Evolutionary conservation across 306 rosid genomes (phyloP), one percentile per base, ranked within the genome.

Genomic region (Neltuma alba): DNA sequence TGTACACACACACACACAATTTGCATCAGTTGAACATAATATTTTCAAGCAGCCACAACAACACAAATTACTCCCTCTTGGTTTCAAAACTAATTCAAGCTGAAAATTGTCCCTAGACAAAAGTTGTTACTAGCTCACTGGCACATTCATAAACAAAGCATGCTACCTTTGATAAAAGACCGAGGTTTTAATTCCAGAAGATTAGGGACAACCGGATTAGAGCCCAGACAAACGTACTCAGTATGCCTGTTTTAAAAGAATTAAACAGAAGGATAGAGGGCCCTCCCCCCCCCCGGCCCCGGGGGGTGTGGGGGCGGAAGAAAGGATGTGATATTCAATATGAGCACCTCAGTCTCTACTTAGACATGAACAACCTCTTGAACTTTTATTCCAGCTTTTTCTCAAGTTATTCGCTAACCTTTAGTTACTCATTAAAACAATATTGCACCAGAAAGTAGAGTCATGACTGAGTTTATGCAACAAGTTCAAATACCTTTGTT

Each of bases 71-170:
- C 61, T 15, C 21, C 48, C 48, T 44, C 48, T 44, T 0, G 14
- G 21, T n/a, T 72, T 64, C 37, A 55, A 65, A 77, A 68, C 20
- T 37, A 36, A 62, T 28, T 71, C 64, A 14, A 18, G 79, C 20
- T 62, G 34, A 71, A 62, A 61, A 20, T 14, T 63, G 23, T 16
- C 76, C 37, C 28, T 7, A 57, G 40, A 76, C 69, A 79, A 62
- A 45, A 55, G 74, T n/a, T 73, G 38, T 6, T 58, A 12, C 62
- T 30, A 27, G 25, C 76, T 34, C 75, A 44, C 55, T 21, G 23
- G 67, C 25, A 60, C 8, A 71, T 52, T 21, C 41, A 57, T 45
- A 13, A 11, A 12, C 16, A 14, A 44, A 44, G 16, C 36, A 33
- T 33, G 2, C 36, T 33, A n/a, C n/a, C 36, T 5, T 33, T 73